Evolutionary conservation across 331 rosid species (phyloP), one percentile per base, ranked within the genome.

Genomic region (Pyracantha coccinea): DNA sequence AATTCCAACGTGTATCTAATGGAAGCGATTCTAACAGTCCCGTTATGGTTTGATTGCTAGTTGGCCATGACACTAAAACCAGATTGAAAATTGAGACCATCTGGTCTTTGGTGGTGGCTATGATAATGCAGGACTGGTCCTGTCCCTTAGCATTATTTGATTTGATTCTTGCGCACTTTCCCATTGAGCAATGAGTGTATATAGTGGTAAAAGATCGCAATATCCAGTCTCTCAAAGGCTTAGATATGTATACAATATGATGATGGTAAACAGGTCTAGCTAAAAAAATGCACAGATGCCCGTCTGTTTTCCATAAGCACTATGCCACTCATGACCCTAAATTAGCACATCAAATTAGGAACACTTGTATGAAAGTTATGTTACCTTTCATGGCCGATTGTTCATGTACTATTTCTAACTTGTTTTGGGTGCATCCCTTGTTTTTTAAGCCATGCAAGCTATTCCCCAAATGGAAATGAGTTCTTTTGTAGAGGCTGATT

Each of bases 241-340:
- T 25, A 16, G 68, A 23, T 27, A 35, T 14, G 10, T 5, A 5
- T 20, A 45, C 25, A 21, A 2, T 4, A 52, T 32, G 69, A 86
- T 75, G 80, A 83, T 83, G 72, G 72, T 38, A 62, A 86, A 69
- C 44, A 66, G 74, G 77, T 79, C 65, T 54, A 60, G 10, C 60
- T 25, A 24, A 3, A 27, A 19, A 25, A 69, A 73, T 28, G 77
- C 68, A 66, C 73, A 65, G 55, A 21, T 27, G 59, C 29, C 45
- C 16, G 14, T 19, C 77, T 73, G 69, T 31, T 73, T 73, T 44
- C 69, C 69, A 61, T 35, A 35, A 35, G 44, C 44, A 41, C 47
- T 41, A 41, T 11, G 47, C 47, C 47, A 10, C 47, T 41, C 15
- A 11, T 41, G 47, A 41, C 47, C 47, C 47, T 41, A 38, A 38